Base-by-base conservation (phyloP, 257 asterid genomes). In the Orobanche coerulescens region DNA sequence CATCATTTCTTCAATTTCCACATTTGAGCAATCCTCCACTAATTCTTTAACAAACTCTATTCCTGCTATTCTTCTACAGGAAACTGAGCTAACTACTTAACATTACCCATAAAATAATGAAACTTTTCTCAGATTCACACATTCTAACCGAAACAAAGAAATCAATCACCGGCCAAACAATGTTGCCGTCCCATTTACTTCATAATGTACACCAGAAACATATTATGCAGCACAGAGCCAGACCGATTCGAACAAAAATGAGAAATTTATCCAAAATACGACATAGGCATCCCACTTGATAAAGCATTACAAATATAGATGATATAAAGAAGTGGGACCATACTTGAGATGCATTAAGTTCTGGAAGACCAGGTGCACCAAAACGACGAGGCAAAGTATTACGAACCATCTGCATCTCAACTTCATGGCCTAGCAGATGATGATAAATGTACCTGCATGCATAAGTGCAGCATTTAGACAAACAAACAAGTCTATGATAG, bases 331-430 rank as follows among this genome's bases (percentile, higher is more conserved):
- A 57, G 57, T 16, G 18, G 16, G 49, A 61, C 64, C 76, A 55
- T 83, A 90, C 99, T 80, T 93, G 99, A 76, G 99, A 93, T 61
- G 97, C 99, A 62, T 93, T 93, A 40, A 93, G 95, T 73, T 89
- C 96, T 10, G 97, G 99, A 73, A 93, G 97, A 49, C 97, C 97
- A 0, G 97, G 97, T 5, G 99, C 99, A 70, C 99, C 99, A 85
- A 89, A 93, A 62, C 97, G 83, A 43, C 97, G 96, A 68, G 99
- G 99, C 72, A 90, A 78, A 10, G 96, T 65, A 77, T 85, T 93
- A 30, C 96, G 96, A 57, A 93, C 94, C 88, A 89, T 81, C 85
- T 93, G 97, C 95, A 85, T 85, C 84, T 93, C 97, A 75, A 93
- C 99, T 75, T 93, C 99, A 62, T 89, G 97, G 64, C 99, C 99